These are phyloP conservation scores for Candida alai DNA, from an alignment of 805 yeast species.

Conservation along the genomic window DNA sequence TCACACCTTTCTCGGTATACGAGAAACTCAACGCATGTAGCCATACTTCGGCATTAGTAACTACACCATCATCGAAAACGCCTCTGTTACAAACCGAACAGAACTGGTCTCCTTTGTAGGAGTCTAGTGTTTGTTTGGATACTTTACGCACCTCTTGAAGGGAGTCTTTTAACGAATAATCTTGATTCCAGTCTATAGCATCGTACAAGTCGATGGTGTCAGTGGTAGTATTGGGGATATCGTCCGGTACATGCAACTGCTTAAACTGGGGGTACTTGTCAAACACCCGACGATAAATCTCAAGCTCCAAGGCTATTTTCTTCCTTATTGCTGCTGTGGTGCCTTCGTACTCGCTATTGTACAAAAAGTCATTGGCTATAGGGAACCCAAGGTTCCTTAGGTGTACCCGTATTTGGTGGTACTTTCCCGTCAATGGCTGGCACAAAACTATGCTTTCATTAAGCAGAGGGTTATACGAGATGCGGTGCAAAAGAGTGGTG, in stretches of 20 bases:
- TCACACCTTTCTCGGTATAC: conserved; percentile 16
- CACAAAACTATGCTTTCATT: conserved; percentile 46
- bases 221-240: neutral
- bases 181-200: conserved; percentile 2
- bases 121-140: too few relatives aligned
- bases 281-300: conserved; percentile 20
- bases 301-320: conserved; percentile 20
- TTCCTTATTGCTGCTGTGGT: conserved; percentile 14
- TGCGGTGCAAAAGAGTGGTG: conserved; percentile 27
- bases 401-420: conserved; percentile 58
- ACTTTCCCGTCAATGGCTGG: conserved; percentile 49
- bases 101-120: too few relatives aligned
- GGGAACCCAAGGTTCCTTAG: conserved; percentile 67
- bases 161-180: neutral
- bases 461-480: conserved; percentile 23
- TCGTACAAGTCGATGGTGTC: conserved; percentile 7
- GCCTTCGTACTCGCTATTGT: conserved; percentile 17
- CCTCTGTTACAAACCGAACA: conserved; percentile 7
- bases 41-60: conserved; percentile 29
- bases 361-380: conserved; percentile 70
- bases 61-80: neutral
- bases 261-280: conserved; percentile 14
- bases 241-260: conserved; percentile 9
- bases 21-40: conserved; percentile 45
- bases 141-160: too few relatives aligned